These are phyloP conservation scores for Euptelea pleiosperma DNA, from an alignment of 164 flowering plant species.

Conservation along the genomic window DNA sequence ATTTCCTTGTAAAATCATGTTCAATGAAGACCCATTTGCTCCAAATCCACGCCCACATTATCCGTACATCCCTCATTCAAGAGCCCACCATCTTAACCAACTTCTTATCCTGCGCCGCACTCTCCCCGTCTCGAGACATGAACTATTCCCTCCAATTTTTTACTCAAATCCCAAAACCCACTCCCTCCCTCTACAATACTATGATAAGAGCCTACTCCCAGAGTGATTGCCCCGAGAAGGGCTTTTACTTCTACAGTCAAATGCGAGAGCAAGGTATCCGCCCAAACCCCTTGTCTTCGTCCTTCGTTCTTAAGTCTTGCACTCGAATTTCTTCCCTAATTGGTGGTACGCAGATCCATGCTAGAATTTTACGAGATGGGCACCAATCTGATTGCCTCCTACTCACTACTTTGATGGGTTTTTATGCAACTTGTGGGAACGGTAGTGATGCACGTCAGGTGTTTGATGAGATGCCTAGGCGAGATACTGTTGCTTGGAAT, in stretches of 20 bases:
- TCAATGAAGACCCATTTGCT: constrained; percentile 38
- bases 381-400: constrained; percentile 42
- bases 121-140: constrained; percentile 26
- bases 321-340: constrained; percentile 20
- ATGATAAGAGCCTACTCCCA: constrained; percentile 54
- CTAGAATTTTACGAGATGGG: constrained; percentile 51
- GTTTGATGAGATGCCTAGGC: constrained; percentile 64
- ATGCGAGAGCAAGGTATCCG: constrained; percentile 40
- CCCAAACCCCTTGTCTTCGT: constrained; percentile 41
- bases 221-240: constrained; percentile 36
- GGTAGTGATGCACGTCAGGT: constrained; percentile 42
- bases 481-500: constrained; percentile 68
- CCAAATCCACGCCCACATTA: constrained; percentile 62
- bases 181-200: constrained; percentile 36
- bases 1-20: constrained; percentile 47
- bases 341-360: constrained; percentile 57
- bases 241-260: constrained; percentile 37
- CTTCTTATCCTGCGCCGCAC: constrained; percentile 37
- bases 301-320: constrained; percentile 52
- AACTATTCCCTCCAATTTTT: constrained; percentile 41
- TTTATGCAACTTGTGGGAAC: constrained; percentile 43
- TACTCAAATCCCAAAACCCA: constrained; percentile 35
- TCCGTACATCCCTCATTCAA: constrained; percentile 41
- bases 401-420: constrained; percentile 61
- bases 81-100: constrained; percentile 31